Base-by-base conservation (phyloP, 306 rosid species). In the Cucumis hystrix region DNA sequence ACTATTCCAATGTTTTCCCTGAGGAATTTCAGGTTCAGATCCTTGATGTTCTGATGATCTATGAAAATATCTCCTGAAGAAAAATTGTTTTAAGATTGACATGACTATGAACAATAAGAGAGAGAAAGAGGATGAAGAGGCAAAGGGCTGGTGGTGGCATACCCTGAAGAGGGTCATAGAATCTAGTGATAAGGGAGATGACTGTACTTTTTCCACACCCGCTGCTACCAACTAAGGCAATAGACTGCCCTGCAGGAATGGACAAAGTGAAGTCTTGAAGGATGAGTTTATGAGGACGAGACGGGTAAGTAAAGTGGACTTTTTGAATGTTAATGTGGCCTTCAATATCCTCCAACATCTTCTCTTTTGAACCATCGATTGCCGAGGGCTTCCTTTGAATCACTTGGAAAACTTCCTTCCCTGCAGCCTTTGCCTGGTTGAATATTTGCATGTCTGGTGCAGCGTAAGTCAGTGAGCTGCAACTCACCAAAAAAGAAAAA, bases 161-260 rank as follows among this genome's bases (percentile, higher is more conserved):
- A 91, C 98, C 97, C 81, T 79, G 80, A 0, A 83, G 77, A 23
- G 92, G 96, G 47, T 93, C 96, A 79, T 93, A 93, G 80, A 93
- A 93, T 87, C 97, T 88, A 55, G 86, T 70, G 39, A 89, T 88
- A 1, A 93, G 80, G 47, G 98, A 91, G 81, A 91, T 89, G 49
- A 88, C 85, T n/a, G 98, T 93, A 80, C 97, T 93, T 84, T 93
- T 93, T 83, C 98, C 98, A 61, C 98, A 93, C n/a, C 98, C 98
- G 40, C 98, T 93, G 78, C 91, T 81, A 49, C 98, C 98, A 20
- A 93, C 98, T 51, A 93, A 82, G 77, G 98, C 97, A 23, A 87
- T 76, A 17, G 96, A 87, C 81, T 87, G 86, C 81, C 96, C 97
- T 45, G 93, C 89, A 51, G 97, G 87, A 77, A 93, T 93, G 35